phyloP scores from a whole-genome alignment of 257 asterid species.

The Solanum peruvianum region DNA sequence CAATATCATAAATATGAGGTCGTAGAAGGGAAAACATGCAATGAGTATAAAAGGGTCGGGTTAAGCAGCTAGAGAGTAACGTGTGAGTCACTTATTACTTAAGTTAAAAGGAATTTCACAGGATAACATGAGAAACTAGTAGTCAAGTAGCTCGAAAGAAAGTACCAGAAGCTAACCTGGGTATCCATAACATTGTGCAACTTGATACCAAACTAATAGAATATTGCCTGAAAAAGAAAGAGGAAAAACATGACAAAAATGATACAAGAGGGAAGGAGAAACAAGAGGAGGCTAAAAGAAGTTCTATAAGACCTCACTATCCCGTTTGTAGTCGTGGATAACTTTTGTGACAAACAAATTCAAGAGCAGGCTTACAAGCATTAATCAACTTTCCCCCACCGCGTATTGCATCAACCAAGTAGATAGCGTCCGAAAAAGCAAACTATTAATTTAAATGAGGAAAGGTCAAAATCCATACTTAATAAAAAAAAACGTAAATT shows the following conservation, averaged over 20 bases:
- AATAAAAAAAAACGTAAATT: background rate
- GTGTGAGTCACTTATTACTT: background rate
- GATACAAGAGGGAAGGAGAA: background rate
- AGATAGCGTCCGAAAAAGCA: slow-evolving; percentile 84
- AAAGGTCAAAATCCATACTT: background rate
- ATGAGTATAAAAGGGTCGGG: background rate
- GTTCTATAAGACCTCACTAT: slow-evolving; percentile 79
- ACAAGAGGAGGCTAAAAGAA: slow-evolving; percentile 12
- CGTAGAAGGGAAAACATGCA: background rate
- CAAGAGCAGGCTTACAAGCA: slow-evolving; percentile 97
- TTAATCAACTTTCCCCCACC: slow-evolving; percentile 72
- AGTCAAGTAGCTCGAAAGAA: background rate
- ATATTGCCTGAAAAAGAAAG: slow-evolving; percentile 59
- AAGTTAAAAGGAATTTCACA: background rate
- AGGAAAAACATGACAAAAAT: slow-evolving; percentile 5
- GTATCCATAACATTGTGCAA: slow-evolving; percentile 85
- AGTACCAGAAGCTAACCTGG: slow-evolving; percentile 42
- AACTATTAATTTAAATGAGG: slow-evolving; percentile 32
- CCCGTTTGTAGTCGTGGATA: slow-evolving; percentile 93
- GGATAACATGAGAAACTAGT: background rate
- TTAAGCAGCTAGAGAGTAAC: background rate
- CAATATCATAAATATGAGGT: background rate
- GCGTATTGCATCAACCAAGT: slow-evolving; percentile 85
- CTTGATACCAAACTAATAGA: slow-evolving; percentile 80
- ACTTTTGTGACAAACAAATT: slow-evolving; percentile 83